These are phyloP conservation scores for Sphagnum tenellum DNA, from an alignment of 225 moss, liverwort and hornwort genomes.

Conservation along the genomic window DNA sequence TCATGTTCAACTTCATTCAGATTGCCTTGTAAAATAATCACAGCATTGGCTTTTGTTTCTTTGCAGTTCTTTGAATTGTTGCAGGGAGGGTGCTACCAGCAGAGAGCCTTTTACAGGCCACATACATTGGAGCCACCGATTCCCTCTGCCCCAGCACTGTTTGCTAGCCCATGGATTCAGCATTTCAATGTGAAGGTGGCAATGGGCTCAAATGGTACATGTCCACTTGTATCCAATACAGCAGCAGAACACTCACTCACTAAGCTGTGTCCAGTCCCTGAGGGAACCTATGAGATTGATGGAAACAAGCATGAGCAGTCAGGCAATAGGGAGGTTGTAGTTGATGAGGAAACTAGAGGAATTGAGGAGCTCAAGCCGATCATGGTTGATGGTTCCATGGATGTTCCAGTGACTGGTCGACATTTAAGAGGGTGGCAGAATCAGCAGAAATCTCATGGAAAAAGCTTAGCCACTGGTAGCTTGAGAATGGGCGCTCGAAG, in stretches of 20 bases:
- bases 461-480: conserved; percentile 6
- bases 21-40: too few relatives aligned
- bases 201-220: conserved; percentile 6
- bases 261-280: conserved; percentile 6
- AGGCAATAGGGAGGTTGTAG: background rate
- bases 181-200: conserved; percentile 36
- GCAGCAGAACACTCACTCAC: background rate
- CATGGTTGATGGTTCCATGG: too few relatives aligned
- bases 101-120: conserved; percentile 18
- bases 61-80: conserved; percentile 42
- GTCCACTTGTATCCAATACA: conserved; percentile 7
- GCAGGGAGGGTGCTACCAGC: conserved; percentile 26
- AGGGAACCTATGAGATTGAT: conserved; percentile 10
- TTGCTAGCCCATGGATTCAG: conserved; percentile 48
- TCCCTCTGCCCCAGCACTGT: conserved; percentile 21
- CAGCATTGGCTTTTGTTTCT: conserved; percentile 1
- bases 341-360: conserved; percentile 10
- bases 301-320: too few relatives aligned
- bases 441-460: conserved; percentile 28
- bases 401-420: conserved; percentile 13
- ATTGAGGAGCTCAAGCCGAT: conserved; percentile 10
- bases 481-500: conserved; percentile 23
- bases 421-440: conserved; percentile 25
- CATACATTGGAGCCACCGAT: conserved; percentile 24
- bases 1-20: too few relatives aligned